Base-by-base conservation (phyloP, 2,329 filamentous ascomycete genomes). In the Ascochyta lentis region DNA sequence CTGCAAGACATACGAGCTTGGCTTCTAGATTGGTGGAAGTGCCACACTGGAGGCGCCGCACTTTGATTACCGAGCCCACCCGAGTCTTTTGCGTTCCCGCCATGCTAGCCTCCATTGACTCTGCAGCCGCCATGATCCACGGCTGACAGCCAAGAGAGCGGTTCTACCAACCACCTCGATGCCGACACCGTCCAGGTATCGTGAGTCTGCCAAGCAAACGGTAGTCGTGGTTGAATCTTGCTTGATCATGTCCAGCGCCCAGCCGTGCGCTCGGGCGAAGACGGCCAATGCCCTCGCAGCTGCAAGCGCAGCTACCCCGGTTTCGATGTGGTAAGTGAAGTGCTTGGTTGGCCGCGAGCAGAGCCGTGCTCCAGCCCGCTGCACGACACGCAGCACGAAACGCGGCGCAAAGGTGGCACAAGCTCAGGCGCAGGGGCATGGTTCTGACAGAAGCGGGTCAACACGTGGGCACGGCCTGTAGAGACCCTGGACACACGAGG, bases 241-340 rank as follows among this genome's bases (percentile, higher is more conserved):
- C 19, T 19, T 19, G 19, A 19, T 19, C 29, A n/a, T 24, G n/a
- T 23, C 6, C 10, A 46, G 38, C 46, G 22, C 33, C 26, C 19
- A 45, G 34, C 40, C 41, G 38, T 39, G 47, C 31, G n/a, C 38
- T 48, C 53, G 53, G 53, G 42, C 37, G 40, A 51, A 40, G 19
- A 39, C 54, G 49, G 54, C 54, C 35, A 40, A 15, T 26, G 10
- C 27, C 8, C 19, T 24, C 23, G 38, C 41, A 15, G n/a, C 37
- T 19, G 19, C 19, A 19, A 42, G 47, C 38, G 40, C 29, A 24
- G 41, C 53, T 37, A 52, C 54, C 54, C 44, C 49, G 27, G 49
- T 57, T 57, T 57, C 39, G 39, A 57, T 57, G 44, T 52, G 49
- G 54, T 57, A 57, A 57, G 35, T 46, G 46, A 43, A 8, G 46